These are phyloP conservation scores for Didymosphaeria variabile DNA, from an alignment of 2,329 filamentous ascomycete genomes.

Conservation along the genomic window DNA sequence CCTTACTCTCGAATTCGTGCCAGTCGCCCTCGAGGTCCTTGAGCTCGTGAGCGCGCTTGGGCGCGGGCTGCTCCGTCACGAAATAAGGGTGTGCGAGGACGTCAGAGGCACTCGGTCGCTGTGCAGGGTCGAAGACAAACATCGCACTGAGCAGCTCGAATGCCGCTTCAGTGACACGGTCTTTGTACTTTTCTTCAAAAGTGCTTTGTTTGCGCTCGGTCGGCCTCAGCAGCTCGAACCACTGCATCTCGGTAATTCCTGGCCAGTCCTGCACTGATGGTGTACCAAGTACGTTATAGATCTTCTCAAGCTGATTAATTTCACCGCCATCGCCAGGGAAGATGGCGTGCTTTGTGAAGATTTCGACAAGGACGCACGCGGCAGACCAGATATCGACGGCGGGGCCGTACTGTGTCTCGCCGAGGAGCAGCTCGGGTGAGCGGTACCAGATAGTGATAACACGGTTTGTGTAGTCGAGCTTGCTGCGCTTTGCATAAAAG, in stretches of 20 bases:
- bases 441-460: constrained; percentile 99
- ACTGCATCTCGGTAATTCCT: constrained; percentile 89
- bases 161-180: constrained; percentile 78
- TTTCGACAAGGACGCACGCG: constrained; percentile 94
- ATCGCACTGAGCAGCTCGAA: constrained; percentile 84
- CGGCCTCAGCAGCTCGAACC: constrained; percentile 92
- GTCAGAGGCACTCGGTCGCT: constrained; percentile 82
- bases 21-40: constrained; percentile 88
- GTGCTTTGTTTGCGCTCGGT: constrained; percentile 74
- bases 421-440: constrained; percentile 90
- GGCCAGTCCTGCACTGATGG: constrained; percentile 89
- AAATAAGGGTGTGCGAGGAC: constrained; percentile 92
- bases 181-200: constrained; percentile 84
- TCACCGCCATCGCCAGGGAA: constrained; percentile 97
- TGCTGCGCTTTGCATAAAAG: constrained; percentile 91
- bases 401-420: constrained; percentile 94
- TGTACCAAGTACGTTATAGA: constrained; percentile 92
- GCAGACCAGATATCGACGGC: constrained; percentile 98
- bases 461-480: constrained; percentile 96
- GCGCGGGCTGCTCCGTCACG: constrained; percentile 76
- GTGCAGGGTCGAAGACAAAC: constrained; percentile 87
- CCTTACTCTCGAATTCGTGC: constrained; percentile 99
- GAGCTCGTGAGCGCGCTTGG: constrained; percentile 83
- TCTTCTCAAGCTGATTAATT: constrained; percentile 93
- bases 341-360: constrained; percentile 91